Conservation (phyloP, 352 stramenopile genomes). For the Pythium biforme region DNA sequence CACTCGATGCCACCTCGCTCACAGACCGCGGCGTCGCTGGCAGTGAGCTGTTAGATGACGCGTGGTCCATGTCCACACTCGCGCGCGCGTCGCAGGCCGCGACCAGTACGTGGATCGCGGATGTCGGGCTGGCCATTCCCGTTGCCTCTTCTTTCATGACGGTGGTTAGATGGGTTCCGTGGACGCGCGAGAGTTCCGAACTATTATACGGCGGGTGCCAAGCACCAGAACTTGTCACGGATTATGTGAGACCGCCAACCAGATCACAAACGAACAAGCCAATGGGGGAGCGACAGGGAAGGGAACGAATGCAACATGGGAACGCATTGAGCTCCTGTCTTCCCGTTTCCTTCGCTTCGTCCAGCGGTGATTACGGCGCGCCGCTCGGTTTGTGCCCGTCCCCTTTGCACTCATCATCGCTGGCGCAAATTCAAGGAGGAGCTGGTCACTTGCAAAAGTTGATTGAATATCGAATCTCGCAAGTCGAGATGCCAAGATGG, state of each 20-base stretch:
- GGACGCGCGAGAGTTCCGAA: background rate
- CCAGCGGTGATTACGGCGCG: conserved; percentile 7
- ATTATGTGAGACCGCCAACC: background rate
- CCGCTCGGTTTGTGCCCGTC: background rate
- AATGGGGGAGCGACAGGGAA: background rate
- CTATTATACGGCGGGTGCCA: conserved; percentile 1
- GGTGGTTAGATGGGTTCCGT: background rate
- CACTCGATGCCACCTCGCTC: background rate
- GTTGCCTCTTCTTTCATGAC: background rate
- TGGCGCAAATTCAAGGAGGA: conserved; percentile 1
- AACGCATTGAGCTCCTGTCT: background rate
- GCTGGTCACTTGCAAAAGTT: background rate
- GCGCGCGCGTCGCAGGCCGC: conserved; percentile 11
- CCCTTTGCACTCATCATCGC: background rate
- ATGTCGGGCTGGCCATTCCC: background rate
- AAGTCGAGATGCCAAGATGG: too few species aligned
- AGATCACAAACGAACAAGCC: background rate
- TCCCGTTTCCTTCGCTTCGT: background rate
- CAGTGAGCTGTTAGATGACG: conserved; percentile 9
- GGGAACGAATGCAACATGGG: background rate
- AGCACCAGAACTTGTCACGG: conserved; percentile 4
- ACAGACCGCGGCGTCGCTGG: conserved; percentile 10
- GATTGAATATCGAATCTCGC: background rate
- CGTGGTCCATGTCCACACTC: background rate
- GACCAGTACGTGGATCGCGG: conserved; percentile 19